Evolutionary conservation across 2,329 filamentous ascomycete genomes (phyloP).

Genomic region (Tolypocladium tropicale): DNA sequence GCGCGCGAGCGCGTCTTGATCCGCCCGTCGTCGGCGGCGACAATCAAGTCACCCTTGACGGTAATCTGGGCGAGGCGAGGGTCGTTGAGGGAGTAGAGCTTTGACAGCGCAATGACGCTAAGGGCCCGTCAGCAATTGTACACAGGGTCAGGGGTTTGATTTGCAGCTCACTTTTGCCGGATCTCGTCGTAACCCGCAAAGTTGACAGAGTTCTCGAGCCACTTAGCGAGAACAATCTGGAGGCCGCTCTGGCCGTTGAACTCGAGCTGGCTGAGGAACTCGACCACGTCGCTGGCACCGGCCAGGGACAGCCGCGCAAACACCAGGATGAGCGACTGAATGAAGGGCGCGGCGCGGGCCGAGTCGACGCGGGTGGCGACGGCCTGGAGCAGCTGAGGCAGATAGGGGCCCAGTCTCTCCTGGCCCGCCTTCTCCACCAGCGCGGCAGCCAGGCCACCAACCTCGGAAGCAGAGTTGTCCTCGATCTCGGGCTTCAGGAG

Average conservation of each 20-base stretch:
- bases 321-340: conserved; percentile 90
- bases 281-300: conserved; percentile 79
- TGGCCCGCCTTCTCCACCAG: conserved; percentile 92
- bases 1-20: conserved; percentile 94
- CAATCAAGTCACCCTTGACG: conserved; percentile 87
- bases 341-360: conserved; percentile 78
- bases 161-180: conserved; percentile 67
- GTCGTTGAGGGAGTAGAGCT: conserved; percentile 82
- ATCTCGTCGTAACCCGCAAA: conserved; percentile 99
- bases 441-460: conserved; percentile 87
- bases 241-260: conserved; percentile 75
- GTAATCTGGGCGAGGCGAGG: conserved; percentile 65
- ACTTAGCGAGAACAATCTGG: conserved; percentile 82
- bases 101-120: conserved; percentile 85
- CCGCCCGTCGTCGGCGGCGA: conserved; percentile 59
- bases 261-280: conserved; percentile 78
- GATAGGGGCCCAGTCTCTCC: conserved; percentile 79
- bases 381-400: conserved; percentile 78
- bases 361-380: conserved; percentile 77
- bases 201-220: conserved; percentile 92
- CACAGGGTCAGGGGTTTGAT: not conserved
- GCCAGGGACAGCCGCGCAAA: conserved; percentile 84
- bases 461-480: conserved; percentile 90
- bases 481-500: conserved; percentile 76
- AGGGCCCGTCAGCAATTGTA: conserved; percentile 16